Base-by-base conservation (phyloP, 78 protist species). In the Salpingoeca rosetta region DNA sequence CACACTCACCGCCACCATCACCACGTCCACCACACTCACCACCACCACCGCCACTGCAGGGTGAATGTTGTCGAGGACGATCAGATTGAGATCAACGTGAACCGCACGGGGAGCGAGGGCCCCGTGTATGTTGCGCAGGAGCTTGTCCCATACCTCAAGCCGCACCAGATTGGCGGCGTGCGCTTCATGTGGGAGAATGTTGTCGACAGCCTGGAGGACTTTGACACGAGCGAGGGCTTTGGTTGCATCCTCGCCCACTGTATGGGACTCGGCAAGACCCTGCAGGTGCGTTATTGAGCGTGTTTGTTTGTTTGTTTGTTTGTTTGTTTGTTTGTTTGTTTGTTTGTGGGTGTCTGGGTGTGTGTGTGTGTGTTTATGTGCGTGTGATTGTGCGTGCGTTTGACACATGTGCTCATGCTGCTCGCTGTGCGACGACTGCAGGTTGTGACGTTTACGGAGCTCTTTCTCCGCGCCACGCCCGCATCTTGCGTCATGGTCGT, bases 201-300 rank as follows among this genome's bases (percentile, higher is more conserved):
- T 28, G 88, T 89, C 22, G 84, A n/a, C 41, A 27, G 81, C n/a
- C 2, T 7, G 27, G 39, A 26, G 22, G 24, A 39, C 39, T 31
- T n/a, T 39, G 27, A 25, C 39, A 36, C 0, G 65, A 22, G 10
- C 78, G 76, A 82, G 76, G 75, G 80, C 17, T 77, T 57, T 39
- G 96, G 96, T 73, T 90, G 93, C 57, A 82, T 94, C 10, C 86
- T 94, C 11, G 95, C 95, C 25, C 96, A 94, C 76, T 81, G 93
- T 36, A 94, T 94, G 97, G 97, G 97, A 22, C 78, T 94, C 0
- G 97, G 97, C 41, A 94, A 94, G 82, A 83, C 96, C 11, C n/a
- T n/a, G n/a, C n/a, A n/a, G n/a, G n/a, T n/a, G n/a, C n/a, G 72
- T 22, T 56, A 22, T 56, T 56, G n/a, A n/a, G n/a, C n/a, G n/a